Evolutionary conservation across 2,329 filamentous ascomycete genomes (phyloP).

Genomic region (Aspergillus amoenus): DNA sequence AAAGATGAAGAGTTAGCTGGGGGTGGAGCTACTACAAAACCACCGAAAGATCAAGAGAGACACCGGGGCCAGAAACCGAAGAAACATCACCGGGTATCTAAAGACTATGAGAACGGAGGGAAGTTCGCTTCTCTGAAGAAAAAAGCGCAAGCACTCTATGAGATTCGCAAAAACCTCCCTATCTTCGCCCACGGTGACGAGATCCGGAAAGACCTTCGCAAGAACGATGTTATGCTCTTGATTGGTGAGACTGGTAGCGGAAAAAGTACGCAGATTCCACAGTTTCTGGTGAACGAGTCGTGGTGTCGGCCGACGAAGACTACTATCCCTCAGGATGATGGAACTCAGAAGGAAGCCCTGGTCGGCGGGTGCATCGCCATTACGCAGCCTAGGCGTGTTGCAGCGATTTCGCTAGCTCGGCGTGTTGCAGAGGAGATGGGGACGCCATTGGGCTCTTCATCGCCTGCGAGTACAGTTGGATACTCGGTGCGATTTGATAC

Average conservation of each 20-base stretch:
- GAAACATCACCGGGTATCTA: neutral
- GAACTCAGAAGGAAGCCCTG: constrained; percentile 42
- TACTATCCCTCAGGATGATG: constrained; percentile 40
- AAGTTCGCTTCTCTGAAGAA: constrained; percentile 38
- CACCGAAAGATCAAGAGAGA: constrained; percentile 1
- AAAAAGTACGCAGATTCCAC: constrained; percentile 94
- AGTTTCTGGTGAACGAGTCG: constrained; percentile 75
- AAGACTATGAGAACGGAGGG: constrained; percentile 17
- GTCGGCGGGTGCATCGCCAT: constrained; percentile 85
- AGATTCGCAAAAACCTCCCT: constrained; percentile 67
- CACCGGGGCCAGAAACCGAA: constrained; percentile 16
- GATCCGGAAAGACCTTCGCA: constrained; percentile 64
- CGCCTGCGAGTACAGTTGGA: constrained; percentile 68
- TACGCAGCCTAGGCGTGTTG: constrained; percentile 90
- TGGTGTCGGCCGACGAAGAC: constrained; percentile 71
- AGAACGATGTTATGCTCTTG: constrained; percentile 75
- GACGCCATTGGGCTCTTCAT: constrained; percentile 58
- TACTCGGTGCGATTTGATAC: constrained; percentile 96
- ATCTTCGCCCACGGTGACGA: constrained; percentile 74
- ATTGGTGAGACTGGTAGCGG: constrained; percentile 94
- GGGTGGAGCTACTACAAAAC: neutral
- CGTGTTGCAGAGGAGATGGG: constrained; percentile 85
- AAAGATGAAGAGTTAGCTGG: neutral
- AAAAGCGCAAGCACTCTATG: constrained; percentile 49
- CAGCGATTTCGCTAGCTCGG: constrained; percentile 84